These are phyloP conservation scores for Didymella pomorum DNA, from an alignment of 2,329 filamentous ascomycete genomes.

Conservation along the genomic window DNA sequence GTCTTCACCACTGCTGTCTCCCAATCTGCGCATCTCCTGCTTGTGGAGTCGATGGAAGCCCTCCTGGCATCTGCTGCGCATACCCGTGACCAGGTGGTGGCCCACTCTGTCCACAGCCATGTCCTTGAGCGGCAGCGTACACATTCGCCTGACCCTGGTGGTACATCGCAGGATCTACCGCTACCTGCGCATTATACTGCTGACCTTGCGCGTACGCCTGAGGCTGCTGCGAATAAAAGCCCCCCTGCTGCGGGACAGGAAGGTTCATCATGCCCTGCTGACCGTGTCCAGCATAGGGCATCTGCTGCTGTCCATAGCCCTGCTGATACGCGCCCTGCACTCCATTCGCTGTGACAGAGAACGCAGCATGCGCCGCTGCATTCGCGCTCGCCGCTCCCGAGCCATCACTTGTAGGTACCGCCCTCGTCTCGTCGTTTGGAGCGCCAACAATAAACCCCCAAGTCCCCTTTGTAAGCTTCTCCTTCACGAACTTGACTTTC, in stretches of 20 bases:
- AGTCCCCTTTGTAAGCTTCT: constrained; percentile 35
- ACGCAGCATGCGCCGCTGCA: constrained; percentile 13
- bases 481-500: constrained; percentile 37
- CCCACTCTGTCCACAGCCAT: constrained; percentile 3
- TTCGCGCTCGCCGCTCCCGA: constrained; percentile 19
- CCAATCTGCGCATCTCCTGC: background rate
- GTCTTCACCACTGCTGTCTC: background rate
- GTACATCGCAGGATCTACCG: background rate
- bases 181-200: background rate
- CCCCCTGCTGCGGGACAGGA: background rate
- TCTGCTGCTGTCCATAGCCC: constrained; percentile 9
- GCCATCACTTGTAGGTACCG: background rate
- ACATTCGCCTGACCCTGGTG: background rate
- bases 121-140: background rate
- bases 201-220: constrained; percentile 4
- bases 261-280: constrained; percentile 19
- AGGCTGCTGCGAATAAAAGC: constrained; percentile 1
- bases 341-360: background rate
- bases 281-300: constrained; percentile 8
- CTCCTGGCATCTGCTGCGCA: constrained; percentile 8
- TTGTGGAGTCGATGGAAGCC: background rate
- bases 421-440: constrained; percentile 7
- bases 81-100: constrained; percentile 3
- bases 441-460: constrained; percentile 30
- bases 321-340: constrained; percentile 11